Conservation (phyloP, 305 asterid genomes). For the Caryopteris hybrid region DNA sequence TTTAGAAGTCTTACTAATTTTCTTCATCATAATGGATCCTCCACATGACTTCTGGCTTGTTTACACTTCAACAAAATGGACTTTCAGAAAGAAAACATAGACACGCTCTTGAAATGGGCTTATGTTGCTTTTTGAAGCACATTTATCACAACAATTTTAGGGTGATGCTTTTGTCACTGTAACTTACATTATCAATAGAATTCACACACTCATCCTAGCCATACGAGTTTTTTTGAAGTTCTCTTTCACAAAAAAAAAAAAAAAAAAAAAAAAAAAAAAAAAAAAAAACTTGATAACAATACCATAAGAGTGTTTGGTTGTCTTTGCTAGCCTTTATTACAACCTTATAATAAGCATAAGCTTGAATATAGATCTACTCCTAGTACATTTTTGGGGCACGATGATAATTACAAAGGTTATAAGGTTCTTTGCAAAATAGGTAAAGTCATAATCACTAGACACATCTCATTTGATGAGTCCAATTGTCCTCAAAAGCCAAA, state of each 20-base stretch:
- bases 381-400: not conserved
- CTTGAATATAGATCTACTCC: not conserved
- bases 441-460: not conserved
- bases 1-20: not conserved
- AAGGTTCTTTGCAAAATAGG: not conserved
- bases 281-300: not conserved
- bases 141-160: not conserved
- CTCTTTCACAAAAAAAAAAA: too few relatives aligned
- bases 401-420: not conserved
- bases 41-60: not conserved
- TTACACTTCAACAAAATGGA: slow-evolving; percentile 14
- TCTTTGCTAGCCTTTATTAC: not conserved
- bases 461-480: not conserved
- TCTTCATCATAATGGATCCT: not conserved
- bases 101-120: slow-evolving; percentile 2
- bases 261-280: not conserved
- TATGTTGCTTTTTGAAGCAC: not conserved
- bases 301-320: not conserved
- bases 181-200: not conserved
- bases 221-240: too few relatives aligned
- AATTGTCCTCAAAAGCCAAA: not conserved
- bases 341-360: not conserved
- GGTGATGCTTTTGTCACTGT: not conserved
- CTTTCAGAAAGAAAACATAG: slow-evolving; percentile 8
- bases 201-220: too few relatives aligned